These are phyloP conservation scores for Talaromyces stipitatus DNA, from an alignment of 495 filamentous ascomycete species.

Conservation along the genomic window DNA sequence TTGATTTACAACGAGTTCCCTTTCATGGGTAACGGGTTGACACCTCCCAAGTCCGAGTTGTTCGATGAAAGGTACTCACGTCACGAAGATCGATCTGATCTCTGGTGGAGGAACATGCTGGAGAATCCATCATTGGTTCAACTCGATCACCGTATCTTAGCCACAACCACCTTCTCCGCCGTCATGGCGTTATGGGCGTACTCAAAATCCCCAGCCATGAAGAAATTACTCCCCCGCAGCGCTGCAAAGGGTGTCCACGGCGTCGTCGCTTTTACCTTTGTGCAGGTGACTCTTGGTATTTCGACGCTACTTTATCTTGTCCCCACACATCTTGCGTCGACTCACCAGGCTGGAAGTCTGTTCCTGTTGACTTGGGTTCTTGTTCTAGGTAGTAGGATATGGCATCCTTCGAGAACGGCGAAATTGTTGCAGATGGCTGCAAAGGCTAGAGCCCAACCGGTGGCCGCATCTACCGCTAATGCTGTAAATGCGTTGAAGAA, in stretches of 20 bases:
- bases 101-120: constrained; percentile 93
- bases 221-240: constrained; percentile 52
- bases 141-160: constrained; percentile 88
- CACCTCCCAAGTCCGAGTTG: constrained; percentile 75
- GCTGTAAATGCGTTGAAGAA: constrained; percentile 22
- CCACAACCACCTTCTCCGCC: constrained; percentile 78
- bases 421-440: constrained; percentile 39
- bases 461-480: constrained; percentile 18
- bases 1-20: constrained; percentile 98
- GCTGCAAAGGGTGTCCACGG: constrained; percentile 68
- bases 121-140: constrained; percentile 95
- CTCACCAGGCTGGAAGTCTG: constrained; percentile 87
- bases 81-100: constrained; percentile 62
- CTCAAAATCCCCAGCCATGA: constrained; percentile 53
- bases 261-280: constrained; percentile 69
- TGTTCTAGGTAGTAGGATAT: constrained; percentile 60
- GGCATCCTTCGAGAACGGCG: constrained; percentile 44
- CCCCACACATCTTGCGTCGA: constrained; percentile 76
- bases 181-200: constrained; percentile 74
- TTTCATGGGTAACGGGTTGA: constrained; percentile 77
- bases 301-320: constrained; percentile 88
- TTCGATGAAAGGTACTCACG: constrained; percentile 82
- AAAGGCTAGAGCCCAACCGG: constrained; percentile 26
- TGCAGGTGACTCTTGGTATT: constrained; percentile 84
- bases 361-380: constrained; percentile 76